Conservation (phyloP, 768 basidiomycete species). For the Kwoniella botswanensis region DNA sequence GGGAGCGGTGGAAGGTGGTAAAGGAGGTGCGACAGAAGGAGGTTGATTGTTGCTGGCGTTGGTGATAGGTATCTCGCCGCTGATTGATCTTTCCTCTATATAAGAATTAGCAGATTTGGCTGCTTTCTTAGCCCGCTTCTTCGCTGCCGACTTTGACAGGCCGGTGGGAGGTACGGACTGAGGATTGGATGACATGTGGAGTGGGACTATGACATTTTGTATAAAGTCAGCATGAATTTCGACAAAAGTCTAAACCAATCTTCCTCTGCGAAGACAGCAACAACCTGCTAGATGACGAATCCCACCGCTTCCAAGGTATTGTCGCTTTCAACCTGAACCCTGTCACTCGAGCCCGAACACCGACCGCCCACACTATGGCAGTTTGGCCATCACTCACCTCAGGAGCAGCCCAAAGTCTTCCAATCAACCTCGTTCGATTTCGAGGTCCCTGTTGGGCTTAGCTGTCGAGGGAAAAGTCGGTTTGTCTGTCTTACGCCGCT, state of each 20-base stretch:
- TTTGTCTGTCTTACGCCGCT: neutral
- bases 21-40: conserved; percentile 20
- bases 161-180: conserved; percentile 33
- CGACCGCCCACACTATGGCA: no score
- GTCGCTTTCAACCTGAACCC: neutral
- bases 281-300: neutral
- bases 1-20: conserved; percentile 16
- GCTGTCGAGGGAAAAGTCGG: conserved; percentile 6
- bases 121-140: conserved; percentile 52
- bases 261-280: neutral
- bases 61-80: conserved; percentile 22
- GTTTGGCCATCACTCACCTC: conserved; percentile 14
- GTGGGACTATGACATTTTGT: conserved; percentile 3
- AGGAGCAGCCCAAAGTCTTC: conserved; percentile 30
- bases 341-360: neutral
- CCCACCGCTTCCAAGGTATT: neutral
- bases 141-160: conserved; percentile 50
- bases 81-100: neutral
- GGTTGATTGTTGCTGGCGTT: conserved; percentile 9
- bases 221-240: neutral
- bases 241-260: neutral
- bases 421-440: conserved; percentile 21
- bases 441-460: conserved; percentile 13
- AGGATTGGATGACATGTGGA: conserved; percentile 46
- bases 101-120: conserved; percentile 28